Evolutionary conservation across 805 yeast species (phyloP).

Genomic region (Metschnikowia gruessii): DNA sequence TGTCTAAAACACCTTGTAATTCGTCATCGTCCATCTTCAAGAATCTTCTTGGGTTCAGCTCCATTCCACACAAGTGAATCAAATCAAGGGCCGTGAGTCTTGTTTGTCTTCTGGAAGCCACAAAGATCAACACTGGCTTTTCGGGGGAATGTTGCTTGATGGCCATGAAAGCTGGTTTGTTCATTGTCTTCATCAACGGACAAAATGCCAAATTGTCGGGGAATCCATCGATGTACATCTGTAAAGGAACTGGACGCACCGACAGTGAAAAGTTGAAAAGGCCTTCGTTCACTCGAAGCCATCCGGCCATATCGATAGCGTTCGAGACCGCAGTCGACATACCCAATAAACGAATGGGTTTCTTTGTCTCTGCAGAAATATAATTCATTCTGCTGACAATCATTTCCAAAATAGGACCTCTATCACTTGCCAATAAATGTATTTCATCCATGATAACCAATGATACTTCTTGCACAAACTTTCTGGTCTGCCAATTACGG

Average conservation of each 20-base stretch:
- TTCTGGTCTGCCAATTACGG: conserved; percentile 79
- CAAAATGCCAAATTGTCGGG: conserved; percentile 80
- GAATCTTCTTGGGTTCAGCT: conserved; percentile 71
- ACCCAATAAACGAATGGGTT: conserved; percentile 65
- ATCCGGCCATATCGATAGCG: conserved; percentile 81
- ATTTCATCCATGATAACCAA: conserved; percentile 84
- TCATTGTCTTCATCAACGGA: conserved; percentile 84
- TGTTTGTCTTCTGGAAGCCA: conserved; percentile 81
- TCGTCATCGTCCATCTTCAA: conserved; percentile 64
- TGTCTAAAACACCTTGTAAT: conserved; percentile 44
- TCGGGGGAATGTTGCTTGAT: conserved; percentile 86
- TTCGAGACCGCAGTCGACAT: conserved; percentile 85
- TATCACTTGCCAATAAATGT: conserved; percentile 77
- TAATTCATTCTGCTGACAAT: conserved; percentile 86
- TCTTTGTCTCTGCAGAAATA: conserved; percentile 56
- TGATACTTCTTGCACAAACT: conserved; percentile 70
- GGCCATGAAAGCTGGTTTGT: conserved; percentile 88
- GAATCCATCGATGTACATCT: conserved; percentile 85
- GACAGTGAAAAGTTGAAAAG: conserved; percentile 77
- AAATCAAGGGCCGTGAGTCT: conserved; percentile 75
- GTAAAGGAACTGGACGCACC: conserved; percentile 81
- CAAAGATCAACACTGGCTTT: conserved; percentile 82
- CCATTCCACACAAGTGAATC: conserved; percentile 76
- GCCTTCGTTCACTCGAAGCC: conserved; percentile 75
- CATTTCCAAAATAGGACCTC: conserved; percentile 86